Evolutionary conservation across 106 monocot species (phyloP).

Genomic region (Platanthera zijinensis): DNA sequence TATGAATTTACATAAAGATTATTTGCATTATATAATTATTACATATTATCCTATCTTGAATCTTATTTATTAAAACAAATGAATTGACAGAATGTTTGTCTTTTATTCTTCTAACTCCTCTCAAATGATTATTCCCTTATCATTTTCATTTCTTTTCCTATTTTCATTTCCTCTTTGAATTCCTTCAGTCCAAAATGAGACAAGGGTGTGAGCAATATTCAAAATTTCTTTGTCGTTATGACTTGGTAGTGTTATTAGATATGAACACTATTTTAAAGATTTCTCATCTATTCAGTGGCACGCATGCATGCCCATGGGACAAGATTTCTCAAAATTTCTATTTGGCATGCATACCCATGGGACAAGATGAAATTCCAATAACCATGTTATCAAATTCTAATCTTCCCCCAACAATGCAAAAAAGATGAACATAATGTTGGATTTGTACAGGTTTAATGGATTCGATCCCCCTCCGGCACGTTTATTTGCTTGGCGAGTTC

Average conservation of each 20-base stretch:
- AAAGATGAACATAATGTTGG: neutral
- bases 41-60: no score
- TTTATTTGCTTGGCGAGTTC: conserved; percentile 82
- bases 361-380: neutral
- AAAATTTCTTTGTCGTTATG: neutral
- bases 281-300: neutral
- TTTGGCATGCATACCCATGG: neutral
- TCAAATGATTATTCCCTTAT: no score
- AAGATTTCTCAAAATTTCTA: neutral
- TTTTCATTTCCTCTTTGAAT: no score
- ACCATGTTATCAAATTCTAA: neutral
- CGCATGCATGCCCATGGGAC: neutral
- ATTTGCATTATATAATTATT: no score
- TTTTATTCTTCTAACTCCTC: no score
- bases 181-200: no score
- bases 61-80: no score
- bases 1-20: no score
- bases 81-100: no score
- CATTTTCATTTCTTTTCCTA: no score
- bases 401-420: neutral
- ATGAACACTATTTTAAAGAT: neutral
- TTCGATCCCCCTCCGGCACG: conserved; percentile 88
- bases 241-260: neutral
- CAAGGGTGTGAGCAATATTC: no score
- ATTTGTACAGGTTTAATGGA: conserved; percentile 49